A percentile compares a stretch with the other conserved stretches of the same genome.
phyloP scores from a whole-genome alignment of 176 grass and related monocot species.

The Ensete glaucum region DNA sequence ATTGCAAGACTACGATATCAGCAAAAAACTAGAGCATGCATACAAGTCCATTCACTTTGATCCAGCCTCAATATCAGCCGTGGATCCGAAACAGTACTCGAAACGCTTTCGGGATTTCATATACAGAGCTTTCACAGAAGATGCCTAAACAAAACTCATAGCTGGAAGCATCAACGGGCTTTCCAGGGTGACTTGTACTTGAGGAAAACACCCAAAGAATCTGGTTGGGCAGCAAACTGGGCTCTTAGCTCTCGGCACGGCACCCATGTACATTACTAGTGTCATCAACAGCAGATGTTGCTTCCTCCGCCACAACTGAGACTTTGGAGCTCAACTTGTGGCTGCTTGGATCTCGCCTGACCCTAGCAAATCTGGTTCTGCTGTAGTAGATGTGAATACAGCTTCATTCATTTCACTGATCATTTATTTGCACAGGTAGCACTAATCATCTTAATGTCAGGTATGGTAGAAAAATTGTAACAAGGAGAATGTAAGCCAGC shows the following conservation, averaged over 20 bases:
- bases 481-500: background rate
- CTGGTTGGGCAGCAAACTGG: background rate
- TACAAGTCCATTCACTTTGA: constrained; percentile 41
- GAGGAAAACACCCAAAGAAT: background rate
- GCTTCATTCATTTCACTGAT: constrained; percentile 16
- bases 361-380: background rate
- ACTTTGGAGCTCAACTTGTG: background rate
- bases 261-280: background rate
- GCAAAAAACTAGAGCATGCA: constrained; percentile 34
- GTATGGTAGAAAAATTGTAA: constrained; percentile 16
- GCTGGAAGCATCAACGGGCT: background rate
- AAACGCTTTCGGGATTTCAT: constrained; percentile 39
- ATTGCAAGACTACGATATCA: constrained; percentile 29
- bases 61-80: constrained; percentile 39
- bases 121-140: constrained; percentile 31
- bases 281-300: background rate
- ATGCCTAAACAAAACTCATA: constrained; percentile 2
- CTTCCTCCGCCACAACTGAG: background rate
- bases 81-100: constrained; percentile 37
- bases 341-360: background rate
- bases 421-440: background rate
- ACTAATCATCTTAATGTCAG: background rate
- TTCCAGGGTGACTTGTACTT: background rate
- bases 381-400: constrained; percentile 12
- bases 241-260: background rate